phyloP scores from a whole-genome alignment of 192 early-diverging fungal species.

The Linnemannia schmuckeri region DNA sequence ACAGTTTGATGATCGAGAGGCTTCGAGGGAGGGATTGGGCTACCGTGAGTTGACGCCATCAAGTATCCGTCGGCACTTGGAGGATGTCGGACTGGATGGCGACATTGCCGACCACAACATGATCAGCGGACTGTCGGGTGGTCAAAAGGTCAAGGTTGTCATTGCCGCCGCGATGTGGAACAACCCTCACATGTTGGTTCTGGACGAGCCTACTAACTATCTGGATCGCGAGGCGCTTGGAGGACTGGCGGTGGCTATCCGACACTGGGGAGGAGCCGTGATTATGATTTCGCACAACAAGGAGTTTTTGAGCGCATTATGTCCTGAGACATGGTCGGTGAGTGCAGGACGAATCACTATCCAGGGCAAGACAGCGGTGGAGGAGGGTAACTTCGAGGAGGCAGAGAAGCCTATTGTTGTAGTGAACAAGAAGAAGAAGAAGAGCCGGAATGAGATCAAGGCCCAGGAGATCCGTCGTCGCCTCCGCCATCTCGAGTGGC shows the following conservation, averaged over 20 bases:
- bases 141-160: conserved; percentile 91
- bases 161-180: conserved; percentile 89
- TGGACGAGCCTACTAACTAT: conserved; percentile 78
- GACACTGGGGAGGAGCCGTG: conserved; percentile 80
- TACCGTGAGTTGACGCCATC: conserved; percentile 78
- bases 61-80: conserved; percentile 77
- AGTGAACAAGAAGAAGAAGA: conserved; percentile 68
- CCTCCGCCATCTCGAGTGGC: conserved; percentile 64
- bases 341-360: conserved; percentile 66
- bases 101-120: conserved; percentile 84
- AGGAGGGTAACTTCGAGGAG: conserved; percentile 59
- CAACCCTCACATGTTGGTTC: conserved; percentile 85
- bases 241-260: conserved; percentile 80
- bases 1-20: conserved; percentile 84
- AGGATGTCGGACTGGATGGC: conserved; percentile 80
- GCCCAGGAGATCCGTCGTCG: conserved; percentile 61
- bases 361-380: conserved; percentile 59
- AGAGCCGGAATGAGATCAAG: conserved; percentile 68
- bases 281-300: conserved; percentile 87
- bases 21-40: conserved; percentile 78
- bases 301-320: conserved; percentile 79
- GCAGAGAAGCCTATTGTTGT: conserved; percentile 64
- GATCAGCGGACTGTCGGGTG: conserved; percentile 83
- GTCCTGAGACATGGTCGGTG: conserved; percentile 79
- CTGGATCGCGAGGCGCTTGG: conserved; percentile 84